These are phyloP conservation scores for Nasturtium officinale DNA, from an alignment of 345 rosid genomes.

Conservation along the genomic window DNA sequence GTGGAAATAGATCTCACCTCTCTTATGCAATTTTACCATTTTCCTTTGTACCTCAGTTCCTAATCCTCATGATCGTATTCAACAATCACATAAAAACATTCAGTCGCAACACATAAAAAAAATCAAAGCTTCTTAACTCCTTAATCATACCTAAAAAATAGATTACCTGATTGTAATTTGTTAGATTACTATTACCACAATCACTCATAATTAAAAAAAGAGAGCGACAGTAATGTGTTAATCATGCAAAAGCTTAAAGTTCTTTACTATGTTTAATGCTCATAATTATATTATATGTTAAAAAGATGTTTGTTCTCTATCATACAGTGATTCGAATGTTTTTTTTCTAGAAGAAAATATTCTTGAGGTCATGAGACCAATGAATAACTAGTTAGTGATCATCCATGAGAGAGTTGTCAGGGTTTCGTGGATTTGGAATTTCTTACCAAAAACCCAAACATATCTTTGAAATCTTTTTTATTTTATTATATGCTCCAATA, in stretches of 20 bases:
- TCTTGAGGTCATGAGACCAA: background rate
- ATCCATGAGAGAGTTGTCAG: conserved; percentile 14
- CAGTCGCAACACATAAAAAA: conserved; percentile 1
- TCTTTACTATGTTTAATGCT: conserved; percentile 12
- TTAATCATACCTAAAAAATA: background rate
- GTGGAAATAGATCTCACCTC: background rate
- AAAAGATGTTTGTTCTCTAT: background rate
- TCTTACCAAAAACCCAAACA: conserved; percentile 1
- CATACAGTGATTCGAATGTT: conserved; percentile 11
- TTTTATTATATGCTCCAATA: conserved; percentile 30
- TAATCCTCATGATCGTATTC: conserved; percentile 4
- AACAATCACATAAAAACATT: conserved; percentile 2
- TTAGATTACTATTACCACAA: background rate
- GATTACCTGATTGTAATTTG: background rate
- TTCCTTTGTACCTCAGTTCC: background rate
- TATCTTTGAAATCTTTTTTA: conserved; percentile 20
- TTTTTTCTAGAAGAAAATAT: background rate
- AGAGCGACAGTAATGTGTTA: background rate
- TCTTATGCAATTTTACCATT: background rate
- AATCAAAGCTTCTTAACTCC: conserved; percentile 3
- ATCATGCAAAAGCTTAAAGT: conserved; percentile 6
- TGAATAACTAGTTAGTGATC: conserved; percentile 7
- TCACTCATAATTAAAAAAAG: background rate
- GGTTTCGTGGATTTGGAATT: conserved; percentile 14
- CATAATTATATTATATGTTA: background rate